A percentile compares a stretch with the other conserved stretches of the same genome.
Conservation (phyloP, 441 rosid species). For the Pelargonium myrrhifolium region DNA sequence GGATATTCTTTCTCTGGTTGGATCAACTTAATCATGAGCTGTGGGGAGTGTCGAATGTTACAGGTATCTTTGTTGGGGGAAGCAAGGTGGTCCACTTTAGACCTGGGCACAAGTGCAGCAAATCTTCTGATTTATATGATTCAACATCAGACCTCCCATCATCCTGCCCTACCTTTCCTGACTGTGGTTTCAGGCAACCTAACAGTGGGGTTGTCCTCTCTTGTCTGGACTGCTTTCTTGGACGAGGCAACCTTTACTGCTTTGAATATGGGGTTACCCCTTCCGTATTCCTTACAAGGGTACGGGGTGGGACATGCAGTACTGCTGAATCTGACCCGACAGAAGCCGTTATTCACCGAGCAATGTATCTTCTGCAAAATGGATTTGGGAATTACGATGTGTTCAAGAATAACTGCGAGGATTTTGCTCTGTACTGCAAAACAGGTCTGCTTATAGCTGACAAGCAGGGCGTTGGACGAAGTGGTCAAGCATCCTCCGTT, state of each 20-base stretch:
- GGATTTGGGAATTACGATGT: constrained; percentile 93
- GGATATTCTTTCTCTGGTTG: constrained; percentile 3
- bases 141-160: constrained; percentile 30
- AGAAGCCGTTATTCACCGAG: constrained; percentile 62
- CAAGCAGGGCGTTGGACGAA: constrained; percentile 66
- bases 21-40: constrained; percentile 12
- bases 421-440: constrained; percentile 84
- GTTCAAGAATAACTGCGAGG: constrained; percentile 90
- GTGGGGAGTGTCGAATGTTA: constrained; percentile 18
- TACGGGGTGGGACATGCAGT: constrained; percentile 92
- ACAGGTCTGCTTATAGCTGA: constrained; percentile 80
- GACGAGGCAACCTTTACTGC: constrained; percentile 63
- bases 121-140: constrained; percentile 36
- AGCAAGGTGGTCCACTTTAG: constrained; percentile 94
- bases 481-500: constrained; percentile 86
- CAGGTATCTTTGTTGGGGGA: constrained; percentile 93
- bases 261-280: constrained; percentile 79
- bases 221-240: constrained; percentile 83
- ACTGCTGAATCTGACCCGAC: constrained; percentile 64
- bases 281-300: constrained; percentile 64
- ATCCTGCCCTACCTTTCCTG: constrained; percentile 72
- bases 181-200: constrained; percentile 86
- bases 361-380: constrained; percentile 93
- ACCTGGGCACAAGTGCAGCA: constrained; percentile 41
- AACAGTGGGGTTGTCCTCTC: constrained; percentile 80